phyloP scores from a whole-genome alignment of 169 alveolate genomes.

The Plasmodium malariae region DNA sequence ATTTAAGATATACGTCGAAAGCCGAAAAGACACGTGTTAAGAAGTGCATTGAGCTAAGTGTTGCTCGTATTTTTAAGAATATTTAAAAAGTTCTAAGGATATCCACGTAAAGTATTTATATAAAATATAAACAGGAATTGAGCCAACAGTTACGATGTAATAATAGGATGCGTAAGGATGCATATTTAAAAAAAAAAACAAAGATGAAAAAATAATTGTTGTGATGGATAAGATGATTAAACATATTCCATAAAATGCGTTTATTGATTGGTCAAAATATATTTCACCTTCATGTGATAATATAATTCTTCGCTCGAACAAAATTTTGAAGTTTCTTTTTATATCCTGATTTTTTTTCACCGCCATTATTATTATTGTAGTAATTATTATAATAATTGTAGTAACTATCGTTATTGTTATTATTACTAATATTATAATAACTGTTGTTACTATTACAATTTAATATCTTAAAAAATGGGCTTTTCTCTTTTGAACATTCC shows the following conservation, averaged over 20 bases:
- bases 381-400: no score
- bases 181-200: conserved; percentile 72
- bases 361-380: conserved; percentile 52
- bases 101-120: conserved; percentile 68
- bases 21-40: neutral
- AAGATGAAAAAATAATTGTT: conserved; percentile 22
- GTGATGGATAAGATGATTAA: conserved; percentile 35
- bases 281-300: conserved; percentile 58
- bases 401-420: no score
- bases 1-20: conserved; percentile 36
- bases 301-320: conserved; percentile 64
- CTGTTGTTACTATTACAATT: neutral
- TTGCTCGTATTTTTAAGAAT: conserved; percentile 19
- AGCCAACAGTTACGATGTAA: conserved; percentile 50
- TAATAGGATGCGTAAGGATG: conserved; percentile 75
- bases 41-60: no score
- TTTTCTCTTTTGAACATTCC: neutral
- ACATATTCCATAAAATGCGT: conserved; percentile 66
- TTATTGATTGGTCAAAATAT: conserved; percentile 45
- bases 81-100: conserved; percentile 65
- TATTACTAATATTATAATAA: neutral
- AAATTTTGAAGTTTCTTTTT: conserved; percentile 71
- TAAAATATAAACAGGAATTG: conserved; percentile 58
- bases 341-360: conserved; percentile 21
- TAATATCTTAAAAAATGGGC: neutral